Percentiles rank a stretch among this genome's conserved stretches.
These are phyloP conservation scores for Trichophyton verrucosum DNA, from an alignment of 2,329 filamentous ascomycete species.

Conservation along the genomic window DNA sequence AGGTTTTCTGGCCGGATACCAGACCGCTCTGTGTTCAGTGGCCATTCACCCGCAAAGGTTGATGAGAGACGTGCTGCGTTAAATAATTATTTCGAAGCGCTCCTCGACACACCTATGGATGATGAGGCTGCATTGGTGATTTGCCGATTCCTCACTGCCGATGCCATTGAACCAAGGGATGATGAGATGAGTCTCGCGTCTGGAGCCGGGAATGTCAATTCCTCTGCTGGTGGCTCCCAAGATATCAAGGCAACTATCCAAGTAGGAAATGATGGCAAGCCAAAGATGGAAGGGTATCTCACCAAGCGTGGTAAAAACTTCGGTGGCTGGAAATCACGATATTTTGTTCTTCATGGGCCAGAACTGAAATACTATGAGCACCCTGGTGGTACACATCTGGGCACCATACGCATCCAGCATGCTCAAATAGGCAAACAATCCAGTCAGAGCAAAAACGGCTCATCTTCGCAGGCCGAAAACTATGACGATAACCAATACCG, in stretches of 20 bases:
- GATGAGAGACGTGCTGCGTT: slow-evolving; percentile 73
- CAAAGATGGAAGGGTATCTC: slow-evolving; percentile 74
- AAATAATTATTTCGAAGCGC: slow-evolving; percentile 71
- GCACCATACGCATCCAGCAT: slow-evolving; percentile 80
- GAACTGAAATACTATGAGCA: slow-evolving; percentile 83
- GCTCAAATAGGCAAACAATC: slow-evolving; percentile 93
- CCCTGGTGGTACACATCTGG: slow-evolving; percentile 77
- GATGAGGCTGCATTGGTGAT: slow-evolving; percentile 64
- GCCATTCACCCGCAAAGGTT: slow-evolving; percentile 85
- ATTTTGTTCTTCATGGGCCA: slow-evolving; percentile 56
- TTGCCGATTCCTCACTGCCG: slow-evolving; percentile 70
- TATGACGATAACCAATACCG: slow-evolving; percentile 89
- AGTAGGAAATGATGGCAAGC: slow-evolving; percentile 50
- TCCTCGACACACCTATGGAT: slow-evolving; percentile 73
- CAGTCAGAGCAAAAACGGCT: slow-evolving; percentile 38
- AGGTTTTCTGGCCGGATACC: slow-evolving; percentile 59
- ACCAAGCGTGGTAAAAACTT: slow-evolving; percentile 98
- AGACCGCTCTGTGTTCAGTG: slow-evolving; percentile 74
- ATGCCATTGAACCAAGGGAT: slow-evolving; percentile 45
- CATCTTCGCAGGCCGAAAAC: slow-evolving; percentile 49
- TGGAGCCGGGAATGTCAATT: slow-evolving; percentile 20
- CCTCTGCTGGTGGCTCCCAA: not conserved
- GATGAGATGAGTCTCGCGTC: slow-evolving; percentile 42
- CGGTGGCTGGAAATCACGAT: slow-evolving; percentile 89
- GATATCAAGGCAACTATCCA: slow-evolving; percentile 21